These are phyloP conservation scores for Zygnema circumcarinatum DNA, from an alignment of 139 green algal genomes.

Conservation along the genomic window DNA sequence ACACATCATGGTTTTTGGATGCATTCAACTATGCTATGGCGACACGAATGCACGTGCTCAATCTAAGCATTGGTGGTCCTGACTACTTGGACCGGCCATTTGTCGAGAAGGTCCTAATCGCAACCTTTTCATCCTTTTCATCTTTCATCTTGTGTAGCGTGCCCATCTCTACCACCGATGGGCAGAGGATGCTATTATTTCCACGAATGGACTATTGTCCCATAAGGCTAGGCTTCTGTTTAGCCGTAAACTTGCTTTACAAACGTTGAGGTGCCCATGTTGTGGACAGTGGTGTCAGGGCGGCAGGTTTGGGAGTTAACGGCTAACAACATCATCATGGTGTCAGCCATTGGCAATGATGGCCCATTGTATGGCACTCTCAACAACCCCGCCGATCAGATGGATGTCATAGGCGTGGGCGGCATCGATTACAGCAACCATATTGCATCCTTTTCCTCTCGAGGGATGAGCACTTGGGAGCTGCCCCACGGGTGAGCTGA, in stretches of 20 bases:
- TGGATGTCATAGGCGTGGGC: conserved; percentile 96
- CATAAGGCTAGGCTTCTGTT: no score
- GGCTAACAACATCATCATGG: conserved; percentile 91
- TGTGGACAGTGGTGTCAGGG: conserved; percentile 6
- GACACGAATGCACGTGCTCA: conserved; percentile 90
- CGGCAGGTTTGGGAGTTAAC: conserved; percentile 82
- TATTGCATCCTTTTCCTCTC: conserved; percentile 90
- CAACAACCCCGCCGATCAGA: conserved; percentile 97
- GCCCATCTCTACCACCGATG: no score
- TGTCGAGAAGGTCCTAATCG: conserved; percentile 89
- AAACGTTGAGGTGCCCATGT: background rate
- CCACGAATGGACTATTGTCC: no score
- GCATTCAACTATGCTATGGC: conserved; percentile 98
- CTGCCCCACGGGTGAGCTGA: conserved; percentile 74
- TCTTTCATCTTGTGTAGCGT: no score
- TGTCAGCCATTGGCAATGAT: conserved; percentile 81
- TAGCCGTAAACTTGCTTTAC: background rate
- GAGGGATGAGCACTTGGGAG: conserved; percentile 98
- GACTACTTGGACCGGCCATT: conserved; percentile 98
- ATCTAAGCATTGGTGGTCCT: conserved; percentile 96
- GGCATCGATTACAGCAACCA: conserved; percentile 88
- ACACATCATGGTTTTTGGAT: conserved; percentile 98
- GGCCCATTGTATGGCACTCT: conserved; percentile 96
- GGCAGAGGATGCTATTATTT: no score
- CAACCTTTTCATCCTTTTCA: background rate